These are phyloP conservation scores for Talaromyces trachyspermus DNA, from an alignment of 495 filamentous ascomycete genomes.

Conservation along the genomic window DNA sequence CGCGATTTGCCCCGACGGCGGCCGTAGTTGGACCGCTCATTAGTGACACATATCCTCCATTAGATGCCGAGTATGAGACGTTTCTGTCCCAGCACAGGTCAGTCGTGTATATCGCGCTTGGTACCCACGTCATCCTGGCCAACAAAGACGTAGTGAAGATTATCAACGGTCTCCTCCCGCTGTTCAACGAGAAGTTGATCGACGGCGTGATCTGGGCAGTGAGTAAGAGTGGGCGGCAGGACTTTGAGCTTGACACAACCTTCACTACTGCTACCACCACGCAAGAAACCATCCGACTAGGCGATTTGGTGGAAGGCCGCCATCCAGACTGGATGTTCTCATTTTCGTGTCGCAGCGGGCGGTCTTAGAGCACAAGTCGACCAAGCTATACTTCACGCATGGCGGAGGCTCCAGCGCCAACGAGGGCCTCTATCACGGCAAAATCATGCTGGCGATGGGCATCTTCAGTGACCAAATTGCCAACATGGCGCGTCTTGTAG, in stretches of 20 bases:
- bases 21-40: slow-evolving; percentile 30
- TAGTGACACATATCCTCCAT: slow-evolving; percentile 17
- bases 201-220: slow-evolving; percentile 34
- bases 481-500: slow-evolving; percentile 23
- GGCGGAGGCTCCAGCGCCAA: slow-evolving; percentile 29
- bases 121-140: slow-evolving; percentile 28
- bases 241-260: slow-evolving; percentile 12
- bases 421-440: slow-evolving; percentile 29
- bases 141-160: slow-evolving; percentile 17
- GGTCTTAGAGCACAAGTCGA: slow-evolving; percentile 21
- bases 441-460: slow-evolving; percentile 22
- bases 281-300: slow-evolving; percentile 8
- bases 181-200: slow-evolving; percentile 19
- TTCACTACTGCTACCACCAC: not conserved
- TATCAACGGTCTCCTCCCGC: slow-evolving; percentile 15
- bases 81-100: slow-evolving; percentile 18
- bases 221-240: slow-evolving; percentile 12
- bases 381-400: slow-evolving; percentile 27
- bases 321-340: slow-evolving; percentile 20
- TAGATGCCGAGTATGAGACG: slow-evolving; percentile 12
- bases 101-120: slow-evolving; percentile 30
- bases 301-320: slow-evolving; percentile 15
- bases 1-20: slow-evolving; percentile 29
- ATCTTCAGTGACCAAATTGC: slow-evolving; percentile 29
- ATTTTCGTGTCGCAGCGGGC: slow-evolving; percentile 27